Conservation (phyloP, 192 early-diverging fungal genomes). For the Linnemannia exigua region DNA sequence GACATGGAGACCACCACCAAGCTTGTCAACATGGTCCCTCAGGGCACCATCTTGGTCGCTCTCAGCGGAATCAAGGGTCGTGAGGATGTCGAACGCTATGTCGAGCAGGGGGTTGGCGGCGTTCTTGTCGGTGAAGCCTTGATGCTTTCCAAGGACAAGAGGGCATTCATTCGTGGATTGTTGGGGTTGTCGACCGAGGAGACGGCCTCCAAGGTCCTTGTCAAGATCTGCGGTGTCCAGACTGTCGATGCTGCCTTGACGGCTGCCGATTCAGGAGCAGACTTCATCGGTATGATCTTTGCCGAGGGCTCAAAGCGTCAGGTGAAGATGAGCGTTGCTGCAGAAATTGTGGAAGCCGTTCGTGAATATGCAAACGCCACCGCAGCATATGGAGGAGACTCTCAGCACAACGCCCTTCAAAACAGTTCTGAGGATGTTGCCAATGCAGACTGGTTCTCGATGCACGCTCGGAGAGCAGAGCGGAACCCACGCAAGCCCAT, state of each 20-base stretch:
- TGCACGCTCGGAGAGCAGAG: slow-evolving; percentile 61
- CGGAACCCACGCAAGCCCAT: slow-evolving; percentile 74
- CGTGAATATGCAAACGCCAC: slow-evolving; percentile 54
- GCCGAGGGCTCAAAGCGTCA: slow-evolving; percentile 83
- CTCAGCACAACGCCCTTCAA: background rate
- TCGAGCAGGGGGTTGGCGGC: slow-evolving; percentile 80
- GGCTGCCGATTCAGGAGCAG: slow-evolving; percentile 84
- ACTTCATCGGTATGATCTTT: slow-evolving; percentile 97
- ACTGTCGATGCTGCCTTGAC: slow-evolving; percentile 84
- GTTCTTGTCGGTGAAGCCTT: slow-evolving; percentile 96
- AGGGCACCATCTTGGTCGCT: slow-evolving; percentile 83
- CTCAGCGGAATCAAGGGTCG: slow-evolving; percentile 92
- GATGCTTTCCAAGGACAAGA: slow-evolving; percentile 87
- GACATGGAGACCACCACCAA: slow-evolving; percentile 89
- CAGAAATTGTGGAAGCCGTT: slow-evolving; percentile 81
- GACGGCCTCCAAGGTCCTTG: slow-evolving; percentile 58
- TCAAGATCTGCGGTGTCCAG: slow-evolving; percentile 96
- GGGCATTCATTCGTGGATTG: slow-evolving; percentile 81
- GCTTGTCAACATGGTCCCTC: slow-evolving; percentile 84
- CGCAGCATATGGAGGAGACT: slow-evolving; percentile 20
- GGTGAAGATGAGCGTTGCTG: slow-evolving; percentile 74
- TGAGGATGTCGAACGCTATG: slow-evolving; percentile 86
- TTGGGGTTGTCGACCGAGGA: slow-evolving; percentile 57
- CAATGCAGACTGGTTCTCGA: slow-evolving; percentile 64
- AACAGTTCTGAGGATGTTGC: slow-evolving; percentile 15